These are phyloP conservation scores for Fraxinus greggii DNA, from an alignment of 305 asterid species.

Conservation along the genomic window DNA sequence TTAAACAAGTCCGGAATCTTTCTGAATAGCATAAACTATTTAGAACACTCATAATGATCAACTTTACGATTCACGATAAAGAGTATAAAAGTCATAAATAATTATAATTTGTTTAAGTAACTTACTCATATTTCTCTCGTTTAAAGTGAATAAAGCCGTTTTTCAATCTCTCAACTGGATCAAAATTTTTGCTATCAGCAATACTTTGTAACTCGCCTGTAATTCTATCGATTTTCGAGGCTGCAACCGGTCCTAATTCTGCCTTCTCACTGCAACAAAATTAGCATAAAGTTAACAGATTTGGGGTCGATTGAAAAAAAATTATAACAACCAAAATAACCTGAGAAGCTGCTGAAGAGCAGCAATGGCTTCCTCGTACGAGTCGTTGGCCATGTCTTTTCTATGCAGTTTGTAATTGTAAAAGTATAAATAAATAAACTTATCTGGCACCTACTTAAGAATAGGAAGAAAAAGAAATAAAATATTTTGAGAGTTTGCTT, in stretches of 20 bases:
- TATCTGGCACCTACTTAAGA: neutral
- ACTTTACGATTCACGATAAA: neutral
- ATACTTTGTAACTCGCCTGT: conserved; percentile 58
- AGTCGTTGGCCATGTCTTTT: conserved; percentile 70
- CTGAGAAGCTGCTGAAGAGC: conserved; percentile 80
- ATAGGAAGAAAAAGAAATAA: neutral
- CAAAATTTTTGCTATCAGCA: conserved; percentile 34
- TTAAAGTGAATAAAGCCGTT: conserved; percentile 73
- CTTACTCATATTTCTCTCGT: conserved; percentile 86
- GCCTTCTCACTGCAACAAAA: conserved; percentile 62
- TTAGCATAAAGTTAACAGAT: neutral
- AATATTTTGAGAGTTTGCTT: neutral
- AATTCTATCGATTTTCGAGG: conserved; percentile 60
- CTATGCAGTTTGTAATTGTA: conserved; percentile 41
- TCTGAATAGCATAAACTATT: conserved; percentile 36
- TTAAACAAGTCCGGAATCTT: conserved; percentile 58
- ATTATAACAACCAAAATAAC: conserved; percentile 20
- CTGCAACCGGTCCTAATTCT: conserved; percentile 71
- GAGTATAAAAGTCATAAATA: neutral
- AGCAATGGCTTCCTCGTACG: conserved; percentile 71
- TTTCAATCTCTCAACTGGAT: conserved; percentile 64
- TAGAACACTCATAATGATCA: neutral
- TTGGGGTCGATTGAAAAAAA: neutral
- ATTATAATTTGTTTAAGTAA: neutral
- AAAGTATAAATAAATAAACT: too few species aligned